phyloP scores from a whole-genome alignment of 2,329 filamentous ascomycete species.

The Alternaria sp. region DNA sequence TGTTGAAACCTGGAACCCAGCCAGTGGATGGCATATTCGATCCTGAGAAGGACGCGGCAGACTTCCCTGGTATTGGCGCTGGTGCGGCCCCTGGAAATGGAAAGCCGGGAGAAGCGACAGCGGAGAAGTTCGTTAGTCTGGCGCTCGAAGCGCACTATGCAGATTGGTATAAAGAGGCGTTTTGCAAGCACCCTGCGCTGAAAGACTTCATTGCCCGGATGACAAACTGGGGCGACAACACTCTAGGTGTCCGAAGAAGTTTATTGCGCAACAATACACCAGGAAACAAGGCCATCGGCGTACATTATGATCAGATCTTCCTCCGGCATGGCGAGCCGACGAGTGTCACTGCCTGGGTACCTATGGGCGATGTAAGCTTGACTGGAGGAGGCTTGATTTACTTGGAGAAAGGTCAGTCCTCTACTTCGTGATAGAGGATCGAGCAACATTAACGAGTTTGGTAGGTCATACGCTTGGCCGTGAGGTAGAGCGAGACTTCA shows the following conservation, averaged over 20 bases:
- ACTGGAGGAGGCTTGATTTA: slow-evolving; percentile 66
- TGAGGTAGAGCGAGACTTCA: slow-evolving; percentile 60
- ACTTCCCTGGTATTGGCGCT: slow-evolving; percentile 62
- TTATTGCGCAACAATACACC: slow-evolving; percentile 64
- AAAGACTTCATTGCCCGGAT: slow-evolving; percentile 58
- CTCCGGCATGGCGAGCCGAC: slow-evolving; percentile 62
- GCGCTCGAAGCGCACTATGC: slow-evolving; percentile 61
- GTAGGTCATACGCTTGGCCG: slow-evolving; percentile 54
- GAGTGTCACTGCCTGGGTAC: slow-evolving; percentile 64
- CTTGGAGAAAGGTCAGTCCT: slow-evolving; percentile 55
- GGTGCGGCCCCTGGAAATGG: slow-evolving; percentile 55
- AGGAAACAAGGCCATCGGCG: slow-evolving; percentile 63
- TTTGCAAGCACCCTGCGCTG: slow-evolving; percentile 61
- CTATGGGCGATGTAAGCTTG: slow-evolving; percentile 61
- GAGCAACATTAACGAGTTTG: not conserved
- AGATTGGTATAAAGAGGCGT: slow-evolving; percentile 56
- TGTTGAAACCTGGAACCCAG: slow-evolving; percentile 60
- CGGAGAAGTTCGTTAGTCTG: slow-evolving; percentile 55
- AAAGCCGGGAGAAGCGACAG: slow-evolving; percentile 51
- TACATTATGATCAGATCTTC: slow-evolving; percentile 68
- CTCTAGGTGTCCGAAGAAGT: slow-evolving; percentile 56
- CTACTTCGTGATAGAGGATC: no score
- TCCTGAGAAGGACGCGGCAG: slow-evolving; percentile 46
- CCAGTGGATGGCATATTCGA: slow-evolving; percentile 63
- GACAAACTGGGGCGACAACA: slow-evolving; percentile 60